A percentile compares a stretch with the other conserved stretches of the same genome.
Evolutionary conservation across 345 rosid species (phyloP).

Genomic region (Corchorus capsularis): DNA sequence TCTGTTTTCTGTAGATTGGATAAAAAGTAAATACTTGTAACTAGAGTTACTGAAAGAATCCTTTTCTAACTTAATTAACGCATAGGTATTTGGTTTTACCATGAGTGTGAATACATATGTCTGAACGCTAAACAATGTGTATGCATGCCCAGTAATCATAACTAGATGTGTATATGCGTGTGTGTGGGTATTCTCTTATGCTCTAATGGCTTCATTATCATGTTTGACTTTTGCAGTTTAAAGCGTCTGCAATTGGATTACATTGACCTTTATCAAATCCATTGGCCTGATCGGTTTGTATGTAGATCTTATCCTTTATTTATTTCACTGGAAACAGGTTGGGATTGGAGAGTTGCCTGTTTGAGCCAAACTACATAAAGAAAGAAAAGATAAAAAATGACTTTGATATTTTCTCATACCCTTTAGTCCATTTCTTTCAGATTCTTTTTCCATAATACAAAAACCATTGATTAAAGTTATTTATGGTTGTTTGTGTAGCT

Average conservation of each 20-base stretch:
- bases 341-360: not conserved
- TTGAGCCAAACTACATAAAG: not conserved
- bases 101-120: not conserved
- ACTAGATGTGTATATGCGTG: not conserved
- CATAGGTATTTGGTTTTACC: constrained; percentile 7
- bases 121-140: too few relatives aligned
- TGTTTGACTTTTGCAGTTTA: constrained; percentile 40
- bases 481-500: constrained; percentile 31
- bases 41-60: not conserved
- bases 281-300: constrained; percentile 82
- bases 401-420: not conserved
- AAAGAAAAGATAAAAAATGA: not conserved
- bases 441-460: not conserved
- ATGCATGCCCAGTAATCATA: too few relatives aligned
- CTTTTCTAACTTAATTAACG: not conserved
- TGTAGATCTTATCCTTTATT: constrained; percentile 30
- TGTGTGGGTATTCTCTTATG: not conserved
- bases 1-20: not conserved
- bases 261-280: constrained; percentile 68
- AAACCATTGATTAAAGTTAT: constrained; percentile 9
- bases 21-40: not conserved
- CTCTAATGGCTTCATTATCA: constrained; percentile 15
- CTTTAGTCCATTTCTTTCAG: not conserved
- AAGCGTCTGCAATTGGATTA: constrained; percentile 47
- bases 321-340: not conserved